Evolutionary conservation across 2,329 filamentous ascomycete species (phyloP).

Genomic region (Colletotrichum cordylinicola): DNA sequence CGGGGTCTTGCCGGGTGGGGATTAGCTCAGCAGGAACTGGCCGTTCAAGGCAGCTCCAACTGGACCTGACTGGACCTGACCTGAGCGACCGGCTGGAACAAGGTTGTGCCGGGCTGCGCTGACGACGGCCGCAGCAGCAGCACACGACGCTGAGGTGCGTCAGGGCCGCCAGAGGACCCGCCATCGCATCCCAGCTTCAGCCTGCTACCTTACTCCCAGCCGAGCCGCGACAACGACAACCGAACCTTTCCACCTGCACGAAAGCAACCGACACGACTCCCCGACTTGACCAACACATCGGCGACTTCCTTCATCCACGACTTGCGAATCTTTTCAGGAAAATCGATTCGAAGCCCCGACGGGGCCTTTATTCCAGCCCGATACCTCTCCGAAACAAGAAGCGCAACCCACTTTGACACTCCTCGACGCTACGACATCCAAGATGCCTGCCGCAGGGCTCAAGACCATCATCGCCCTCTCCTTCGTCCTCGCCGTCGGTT

Average conservation of each 20-base stretch:
- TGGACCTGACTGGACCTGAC: neutral
- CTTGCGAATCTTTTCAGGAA: neutral
- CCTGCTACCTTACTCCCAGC: neutral
- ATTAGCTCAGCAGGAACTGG: neutral
- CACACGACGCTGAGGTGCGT: slow-evolving; percentile 6
- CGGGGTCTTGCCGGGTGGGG: slow-evolving; percentile 8
- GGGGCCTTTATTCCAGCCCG: slow-evolving; percentile 13
- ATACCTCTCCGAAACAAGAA: slow-evolving; percentile 19
- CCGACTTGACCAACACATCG: neutral
- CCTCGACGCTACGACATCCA: slow-evolving; percentile 29
- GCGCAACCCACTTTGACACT: neutral
- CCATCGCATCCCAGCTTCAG: slow-evolving; percentile 20
- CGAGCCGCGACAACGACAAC: slow-evolving; percentile 10
- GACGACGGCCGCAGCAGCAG: slow-evolving; percentile 1
- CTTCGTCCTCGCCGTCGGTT: slow-evolving; percentile 98
- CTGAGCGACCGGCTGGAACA: slow-evolving; percentile 8
- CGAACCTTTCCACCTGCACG: neutral
- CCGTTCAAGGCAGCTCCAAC: neutral
- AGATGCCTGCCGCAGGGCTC: slow-evolving; percentile 81
- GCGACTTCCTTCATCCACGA: neutral
- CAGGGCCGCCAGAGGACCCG: slow-evolving; percentile 11
- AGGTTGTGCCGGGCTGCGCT: slow-evolving; percentile 15
- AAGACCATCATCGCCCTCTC: slow-evolving; percentile 99
- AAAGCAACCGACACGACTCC: neutral
- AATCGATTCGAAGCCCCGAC: slow-evolving; percentile 2